Evolutionary conservation across 345 rosid species (phyloP).

Genomic region (Raphanus sativus): DNA sequence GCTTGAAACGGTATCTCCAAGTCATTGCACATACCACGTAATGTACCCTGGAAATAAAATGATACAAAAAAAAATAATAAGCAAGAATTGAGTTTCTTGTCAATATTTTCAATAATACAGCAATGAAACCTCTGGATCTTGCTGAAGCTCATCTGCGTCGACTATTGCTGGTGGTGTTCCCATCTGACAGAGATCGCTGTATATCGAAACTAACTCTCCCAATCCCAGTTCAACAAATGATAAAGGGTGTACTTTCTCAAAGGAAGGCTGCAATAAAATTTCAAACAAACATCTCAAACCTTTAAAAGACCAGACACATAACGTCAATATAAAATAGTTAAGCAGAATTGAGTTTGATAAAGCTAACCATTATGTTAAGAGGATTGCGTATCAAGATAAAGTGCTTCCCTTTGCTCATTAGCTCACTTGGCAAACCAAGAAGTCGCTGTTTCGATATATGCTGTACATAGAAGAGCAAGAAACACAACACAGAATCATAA

Average conservation of each 20-base stretch:
- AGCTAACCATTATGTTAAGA: constrained; percentile 61
- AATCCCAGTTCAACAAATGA: constrained; percentile 73
- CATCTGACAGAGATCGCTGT: constrained; percentile 64
- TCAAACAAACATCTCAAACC: constrained; percentile 1
- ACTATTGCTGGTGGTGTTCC: constrained; percentile 75
- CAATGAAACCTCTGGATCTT: constrained; percentile 70
- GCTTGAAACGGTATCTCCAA: constrained; percentile 68
- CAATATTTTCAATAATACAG: not conserved
- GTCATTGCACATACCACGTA: constrained; percentile 71
- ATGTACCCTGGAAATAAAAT: constrained; percentile 22
- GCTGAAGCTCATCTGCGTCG: constrained; percentile 74
- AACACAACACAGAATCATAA: not conserved
- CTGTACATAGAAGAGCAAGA: constrained; percentile 37
- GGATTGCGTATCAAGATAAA: constrained; percentile 76
- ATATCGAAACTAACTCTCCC: constrained; percentile 67
- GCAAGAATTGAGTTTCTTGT: not conserved
- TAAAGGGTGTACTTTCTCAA: constrained; percentile 58
- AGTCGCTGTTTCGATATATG: constrained; percentile 68
- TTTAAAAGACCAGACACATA: not conserved
- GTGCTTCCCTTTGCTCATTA: constrained; percentile 81
- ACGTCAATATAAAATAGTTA: constrained; percentile 8
- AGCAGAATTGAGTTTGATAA: constrained; percentile 8
- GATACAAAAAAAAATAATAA: too few species aligned
- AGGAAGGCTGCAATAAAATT: constrained; percentile 59
- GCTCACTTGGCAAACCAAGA: constrained; percentile 60